Percentiles rank a stretch among this genome's conserved stretches.
Conservation (phyloP, 192 early-diverging fungal species). For the Mortierella hygrophila region DNA sequence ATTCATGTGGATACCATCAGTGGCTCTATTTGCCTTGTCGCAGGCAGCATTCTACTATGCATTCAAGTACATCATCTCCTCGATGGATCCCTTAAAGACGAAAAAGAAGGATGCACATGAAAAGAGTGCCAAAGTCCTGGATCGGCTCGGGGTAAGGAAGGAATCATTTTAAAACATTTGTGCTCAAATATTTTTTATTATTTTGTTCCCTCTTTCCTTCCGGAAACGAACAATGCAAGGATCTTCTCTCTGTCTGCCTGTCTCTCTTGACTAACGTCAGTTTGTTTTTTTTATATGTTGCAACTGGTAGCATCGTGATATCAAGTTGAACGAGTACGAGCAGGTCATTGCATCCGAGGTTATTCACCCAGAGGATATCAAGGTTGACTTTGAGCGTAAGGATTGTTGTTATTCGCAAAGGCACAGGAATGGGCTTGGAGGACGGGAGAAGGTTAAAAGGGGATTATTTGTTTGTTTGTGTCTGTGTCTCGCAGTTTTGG, state of each 20-base stretch:
- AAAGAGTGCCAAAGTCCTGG: conserved; percentile 78
- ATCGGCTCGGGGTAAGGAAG: conserved; percentile 74
- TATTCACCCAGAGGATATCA: conserved; percentile 92
- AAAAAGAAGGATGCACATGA: conserved; percentile 82
- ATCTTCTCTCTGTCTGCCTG: background rate
- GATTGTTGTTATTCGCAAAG: background rate
- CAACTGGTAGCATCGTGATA: conserved; percentile 52
- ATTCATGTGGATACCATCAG: conserved; percentile 39
- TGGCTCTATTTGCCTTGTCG: conserved; percentile 86
- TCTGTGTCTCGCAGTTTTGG: background rate
- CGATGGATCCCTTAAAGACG: conserved; percentile 76
- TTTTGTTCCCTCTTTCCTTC: background rate
- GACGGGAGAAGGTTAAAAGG: background rate
- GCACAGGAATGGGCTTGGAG: background rate
- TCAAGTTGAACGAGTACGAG: conserved; percentile 94
- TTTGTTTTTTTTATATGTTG: background rate
- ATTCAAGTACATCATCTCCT: conserved; percentile 85
- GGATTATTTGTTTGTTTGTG: conserved; percentile 9
- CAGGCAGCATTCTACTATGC: conserved; percentile 91
- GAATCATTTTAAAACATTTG: background rate
- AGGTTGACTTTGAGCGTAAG: conserved; percentile 84
- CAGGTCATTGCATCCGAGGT: conserved; percentile 95
- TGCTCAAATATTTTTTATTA: conserved; percentile 14
- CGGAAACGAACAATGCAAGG: background rate
- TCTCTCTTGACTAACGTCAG: background rate